Evolutionary conservation across 1,139 yeast species (phyloP), one percentile per base, ranked within the genome.

Genomic region (Geotrichum phurueaensis): DNA sequence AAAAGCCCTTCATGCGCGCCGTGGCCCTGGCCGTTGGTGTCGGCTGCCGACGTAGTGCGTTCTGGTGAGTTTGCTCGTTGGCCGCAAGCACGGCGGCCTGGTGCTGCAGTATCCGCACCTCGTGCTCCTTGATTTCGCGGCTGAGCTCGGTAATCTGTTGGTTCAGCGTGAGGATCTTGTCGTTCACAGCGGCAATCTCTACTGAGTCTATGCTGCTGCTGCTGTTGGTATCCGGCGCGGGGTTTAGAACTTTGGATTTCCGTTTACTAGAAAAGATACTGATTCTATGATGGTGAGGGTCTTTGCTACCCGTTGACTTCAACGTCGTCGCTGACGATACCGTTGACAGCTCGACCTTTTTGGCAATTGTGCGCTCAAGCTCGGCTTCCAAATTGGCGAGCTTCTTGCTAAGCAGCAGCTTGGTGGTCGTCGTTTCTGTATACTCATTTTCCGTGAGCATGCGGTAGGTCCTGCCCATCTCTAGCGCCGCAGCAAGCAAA

Each of bases 81-180:
- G 50, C 50, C 15, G 50, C 56, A 15, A 57, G 39, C 5, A 57
- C 45, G 5, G 53, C 60, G 2, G 53, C 56, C 22, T 52, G 49
- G 31, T 57, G 60, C 49, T 25, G 23, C 20, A 57, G 53, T 22
- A 53, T 10, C 18, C 7, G 25, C 23, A 47, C 23, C 18, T 57
- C 56, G 18, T 20, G 20, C 3, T 48, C 56, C 13, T 49, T 45
- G 18, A 51, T n/a, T 36, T 48, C 53, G 20, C 29, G 20, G 27
- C 6, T 22, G 13, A 57, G 20, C 13, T 49, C 51, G 22, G 27
- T 31, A 13, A 57, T 25, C 51, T 57, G 56, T 15, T 20, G 33
- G 29, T 49, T 53, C n/a, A 53, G 9, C 13, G 31, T 48, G 29
- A 12, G 10, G 7, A 57, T 43, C 15, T 47, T 49, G 13, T 45